phyloP scores from a whole-genome alignment of 306 rosid species.

The Hippophae tibetana region DNA sequence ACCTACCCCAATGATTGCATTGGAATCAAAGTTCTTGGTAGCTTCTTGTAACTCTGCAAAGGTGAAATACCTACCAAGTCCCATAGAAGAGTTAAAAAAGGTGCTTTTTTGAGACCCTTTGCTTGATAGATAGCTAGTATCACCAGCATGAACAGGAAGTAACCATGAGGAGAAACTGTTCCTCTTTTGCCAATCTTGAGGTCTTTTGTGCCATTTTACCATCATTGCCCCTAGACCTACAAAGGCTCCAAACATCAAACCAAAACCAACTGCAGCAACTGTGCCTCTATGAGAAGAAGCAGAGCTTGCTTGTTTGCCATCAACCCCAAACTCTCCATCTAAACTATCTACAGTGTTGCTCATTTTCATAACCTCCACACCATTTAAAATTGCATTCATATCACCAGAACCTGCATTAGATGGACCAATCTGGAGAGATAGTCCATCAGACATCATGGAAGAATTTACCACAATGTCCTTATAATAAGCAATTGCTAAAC shows the following conservation, averaged over 20 bases:
- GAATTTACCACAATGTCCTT: slow-evolving; percentile 40
- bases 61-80: slow-evolving; percentile 40
- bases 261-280: slow-evolving; percentile 42
- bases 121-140: slow-evolving; percentile 33
- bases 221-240: slow-evolving; percentile 50
- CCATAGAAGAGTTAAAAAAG: slow-evolving; percentile 23
- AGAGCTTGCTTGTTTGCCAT: slow-evolving; percentile 18
- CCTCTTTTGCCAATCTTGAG: slow-evolving; percentile 48
- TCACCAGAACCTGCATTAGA: slow-evolving; percentile 18
- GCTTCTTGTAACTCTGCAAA: slow-evolving; percentile 38
- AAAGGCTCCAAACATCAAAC: slow-evolving; percentile 44
- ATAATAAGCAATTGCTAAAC: slow-evolving; percentile 30
- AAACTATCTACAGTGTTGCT: slow-evolving; percentile 42
- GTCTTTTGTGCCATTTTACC: slow-evolving; percentile 43
- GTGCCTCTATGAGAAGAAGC: slow-evolving; percentile 23
- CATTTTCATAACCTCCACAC: slow-evolving; percentile 35
- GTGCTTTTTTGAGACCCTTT: slow-evolving; percentile 30
- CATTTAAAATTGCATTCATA: slow-evolving; percentile 33
- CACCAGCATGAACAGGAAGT: slow-evolving; percentile 39
- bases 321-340: slow-evolving; percentile 46
- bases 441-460: slow-evolving; percentile 20
- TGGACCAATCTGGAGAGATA: slow-evolving; percentile 29
- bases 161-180: slow-evolving; percentile 49
- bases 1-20: slow-evolving; percentile 39
- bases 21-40: slow-evolving; percentile 40